Evolutionary conservation across 202 grass and related monocot species (phyloP), one percentile per base, ranked within the genome.

Genomic region (Digitaria exilis): DNA sequence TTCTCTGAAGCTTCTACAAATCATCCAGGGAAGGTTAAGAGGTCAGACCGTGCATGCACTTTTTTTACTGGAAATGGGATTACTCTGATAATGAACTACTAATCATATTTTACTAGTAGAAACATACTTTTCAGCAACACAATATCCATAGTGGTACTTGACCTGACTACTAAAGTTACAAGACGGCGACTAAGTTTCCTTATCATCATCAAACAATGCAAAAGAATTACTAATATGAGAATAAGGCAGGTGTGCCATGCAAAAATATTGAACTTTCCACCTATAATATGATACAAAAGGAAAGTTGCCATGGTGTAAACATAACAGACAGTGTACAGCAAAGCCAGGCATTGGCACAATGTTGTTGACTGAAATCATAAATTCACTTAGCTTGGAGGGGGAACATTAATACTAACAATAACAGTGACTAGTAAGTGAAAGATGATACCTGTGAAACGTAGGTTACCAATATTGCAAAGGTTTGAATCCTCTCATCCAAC

Each of bases 371-470:
- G 8, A 65, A 83, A 65, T 65, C 29, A 54, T 45, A 73, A 29
- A 75, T 73, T 51, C 32, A 52, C 10, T 34, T 72, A n/a, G 4
- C 26, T 43, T 79, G 31, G 17, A 43, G 13, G 21, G 21, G 56
- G 30, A 34, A 60, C 39, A 11, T 16, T 37, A 15, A 68, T 71
- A 75, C 5, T 74, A 74, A 43, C 3, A 71, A 3, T 18, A 76
- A n/a, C n/a, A n/a, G n/a, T n/a, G n/a, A n/a, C n/a, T n/a, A n/a
- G n/a, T n/a, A n/a, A n/a, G n/a, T n/a, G n/a, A n/a, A 76, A 62
- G 34, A 86, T 4, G 32, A 28, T 88, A 92, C 93, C 83, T 92
- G 72, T 69, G 80, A 78, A 86, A 92, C 67, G 58, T 64, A 43
- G n/a, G 59, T 61, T 79, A 88, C 83, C 52, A 88, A 76, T 70